These are phyloP conservation scores for Suhomyces yuchorum DNA, from an alignment of 1,139 yeast species.

Conservation along the genomic window DNA sequence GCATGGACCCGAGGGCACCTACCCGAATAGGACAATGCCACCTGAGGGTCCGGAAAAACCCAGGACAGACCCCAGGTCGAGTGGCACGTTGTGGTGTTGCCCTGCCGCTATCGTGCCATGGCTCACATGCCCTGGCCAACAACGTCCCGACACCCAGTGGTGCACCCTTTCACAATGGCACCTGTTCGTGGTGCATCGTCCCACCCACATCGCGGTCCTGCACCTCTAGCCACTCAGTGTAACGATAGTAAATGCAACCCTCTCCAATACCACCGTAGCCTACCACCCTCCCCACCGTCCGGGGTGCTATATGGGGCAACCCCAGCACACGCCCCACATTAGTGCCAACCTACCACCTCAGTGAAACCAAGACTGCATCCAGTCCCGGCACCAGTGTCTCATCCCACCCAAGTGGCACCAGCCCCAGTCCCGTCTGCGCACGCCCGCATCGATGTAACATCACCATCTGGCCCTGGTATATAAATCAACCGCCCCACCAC, in stretches of 20 bases:
- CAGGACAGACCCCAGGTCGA: not conserved
- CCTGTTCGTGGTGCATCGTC: not conserved
- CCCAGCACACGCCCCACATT: not conserved
- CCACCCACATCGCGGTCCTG: constrained; percentile 2
- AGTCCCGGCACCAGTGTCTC: not conserved
- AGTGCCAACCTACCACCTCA: not conserved
- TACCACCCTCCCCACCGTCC: not conserved
- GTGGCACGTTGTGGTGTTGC: not conserved
- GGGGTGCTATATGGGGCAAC: not conserved
- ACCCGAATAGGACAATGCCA: not conserved
- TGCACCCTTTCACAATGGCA: not conserved
- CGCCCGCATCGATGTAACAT: constrained; percentile 11
- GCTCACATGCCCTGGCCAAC: not conserved
- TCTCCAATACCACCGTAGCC: not conserved
- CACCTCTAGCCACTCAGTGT: not conserved
- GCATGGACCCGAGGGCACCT: not conserved
- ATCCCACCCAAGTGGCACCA: not conserved
- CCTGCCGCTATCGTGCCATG: not conserved
- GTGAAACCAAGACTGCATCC: not conserved
- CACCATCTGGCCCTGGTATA: constrained; percentile 7
- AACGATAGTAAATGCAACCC: constrained; percentile 5
- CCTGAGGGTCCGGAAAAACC: constrained; percentile 1
- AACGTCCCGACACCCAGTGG: not conserved
- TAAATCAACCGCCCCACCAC: constrained; percentile 6
- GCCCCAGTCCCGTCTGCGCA: constrained; percentile 1